Base-by-base conservation (phyloP, 2,329 filamentous ascomycete species). In the Fusarium denticulatum region DNA sequence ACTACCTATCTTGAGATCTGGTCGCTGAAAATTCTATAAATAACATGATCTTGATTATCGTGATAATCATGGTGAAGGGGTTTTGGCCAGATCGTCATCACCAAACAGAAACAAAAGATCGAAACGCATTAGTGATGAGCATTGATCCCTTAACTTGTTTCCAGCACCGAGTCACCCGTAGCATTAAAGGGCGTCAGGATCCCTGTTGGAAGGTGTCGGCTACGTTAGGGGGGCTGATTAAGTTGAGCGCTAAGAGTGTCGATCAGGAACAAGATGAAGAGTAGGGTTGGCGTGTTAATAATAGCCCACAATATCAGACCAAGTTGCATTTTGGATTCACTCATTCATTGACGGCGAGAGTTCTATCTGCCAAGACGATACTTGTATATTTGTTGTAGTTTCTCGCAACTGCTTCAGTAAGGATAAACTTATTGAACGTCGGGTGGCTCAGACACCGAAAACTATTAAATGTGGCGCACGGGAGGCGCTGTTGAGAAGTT, bases 221-320 rank as follows among this genome's bases (percentile, higher is more conserved):
- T 69, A 64, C 30, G 66, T 69, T 64, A 34, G 28, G 60, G 28
- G 59, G 40, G 42, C 62, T 65, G 56, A 69, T 49, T 64, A 47
- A 45, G 52, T 69, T 73, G 70, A 67, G 72, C 72, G 72, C 72
- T 62, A 75, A 65, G 47, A 22, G 52, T 43, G 72, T 59, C 72
- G 69, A 74, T 74, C 72, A 74, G 69, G 72, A 67, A 74, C 72
- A 64, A 49, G 71, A 60, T 50, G 45, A 46, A 36, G 55, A 43
- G n/a, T 28, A 58, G 24, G 56, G 42, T 36, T 28, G 50, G 24
- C 12, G 26, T 42, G 34, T 28, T n/a, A 28, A 30, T 50, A 40
- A 32, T 57, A 45, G 34, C 24, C 45, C 43, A 36, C 24, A 34
- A 45, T 10, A 49, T 53, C 36, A 37, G 26, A 36, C 36, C 30